Evolutionary conservation across 2,329 filamentous ascomycete genomes (phyloP).

Genomic region (Penicillium corylophilum): DNA sequence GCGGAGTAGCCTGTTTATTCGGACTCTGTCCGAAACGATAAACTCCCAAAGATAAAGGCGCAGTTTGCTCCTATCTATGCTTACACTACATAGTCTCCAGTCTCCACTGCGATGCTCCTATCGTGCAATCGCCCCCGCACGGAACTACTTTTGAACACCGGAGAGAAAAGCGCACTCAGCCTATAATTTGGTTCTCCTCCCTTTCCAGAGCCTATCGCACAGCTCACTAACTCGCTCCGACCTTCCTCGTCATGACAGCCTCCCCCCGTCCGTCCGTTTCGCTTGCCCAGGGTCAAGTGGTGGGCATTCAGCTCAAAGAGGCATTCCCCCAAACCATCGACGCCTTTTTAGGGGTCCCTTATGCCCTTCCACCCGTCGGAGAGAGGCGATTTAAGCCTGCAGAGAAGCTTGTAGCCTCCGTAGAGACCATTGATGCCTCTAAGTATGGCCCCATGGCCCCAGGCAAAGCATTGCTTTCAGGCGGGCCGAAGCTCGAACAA

Average conservation of each 20-base stretch:
- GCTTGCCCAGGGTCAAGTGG: constrained; percentile 30
- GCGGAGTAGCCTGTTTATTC: constrained; percentile 7
- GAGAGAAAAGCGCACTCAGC: constrained; percentile 13
- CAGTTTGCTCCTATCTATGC: background rate
- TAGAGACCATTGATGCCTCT: constrained; percentile 35
- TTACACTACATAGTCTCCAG: constrained; percentile 1
- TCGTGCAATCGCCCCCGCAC: constrained; percentile 13
- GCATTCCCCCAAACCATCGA: constrained; percentile 30
- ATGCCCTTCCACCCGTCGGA: constrained; percentile 49
- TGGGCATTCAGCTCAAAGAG: constrained; percentile 27
- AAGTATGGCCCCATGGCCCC: constrained; percentile 34
- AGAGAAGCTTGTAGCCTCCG: constrained; percentile 23
- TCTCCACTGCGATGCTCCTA: constrained; percentile 11
- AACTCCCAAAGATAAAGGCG: constrained; percentile 1
- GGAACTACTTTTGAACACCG: constrained; percentile 18
- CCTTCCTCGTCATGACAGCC: background rate
- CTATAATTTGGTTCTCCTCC: background rate
- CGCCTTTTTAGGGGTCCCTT: constrained; percentile 52
- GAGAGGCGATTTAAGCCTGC: constrained; percentile 49
- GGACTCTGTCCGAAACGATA: constrained; percentile 11
- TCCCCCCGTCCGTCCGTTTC: constrained; percentile 10
- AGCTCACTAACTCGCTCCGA: background rate
- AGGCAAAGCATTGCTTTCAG: constrained; percentile 49
- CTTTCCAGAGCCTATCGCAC: background rate
- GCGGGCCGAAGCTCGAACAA: constrained; percentile 51